A percentile compares a stretch with the other conserved stretches of the same genome.
Conservation (phyloP, 345 rosid species). For the Rhodomyrtus tomentosa region DNA sequence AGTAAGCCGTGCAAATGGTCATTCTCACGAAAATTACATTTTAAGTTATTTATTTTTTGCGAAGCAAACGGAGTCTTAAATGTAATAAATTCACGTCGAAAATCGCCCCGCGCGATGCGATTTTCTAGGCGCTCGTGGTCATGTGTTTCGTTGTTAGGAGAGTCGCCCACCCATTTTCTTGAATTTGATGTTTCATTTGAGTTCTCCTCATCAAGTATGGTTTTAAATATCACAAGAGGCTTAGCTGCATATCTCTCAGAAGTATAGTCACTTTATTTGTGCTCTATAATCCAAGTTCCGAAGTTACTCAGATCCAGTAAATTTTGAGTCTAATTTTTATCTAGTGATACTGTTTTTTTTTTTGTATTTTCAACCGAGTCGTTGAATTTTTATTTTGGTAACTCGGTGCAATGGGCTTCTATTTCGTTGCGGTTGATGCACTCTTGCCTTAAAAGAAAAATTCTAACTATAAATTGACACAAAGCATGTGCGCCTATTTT, state of each 20-base stretch:
- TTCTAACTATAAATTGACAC: too few relatives aligned
- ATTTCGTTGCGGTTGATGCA: too few relatives aligned
- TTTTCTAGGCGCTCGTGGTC: not conserved
- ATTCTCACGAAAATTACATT: too few relatives aligned
- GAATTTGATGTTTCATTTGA: not conserved
- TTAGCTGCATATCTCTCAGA: not conserved
- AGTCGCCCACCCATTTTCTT: not conserved
- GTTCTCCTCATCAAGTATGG: not conserved
- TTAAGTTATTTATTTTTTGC: too few relatives aligned
- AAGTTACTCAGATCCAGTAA: too few relatives aligned
- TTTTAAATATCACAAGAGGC: not conserved
- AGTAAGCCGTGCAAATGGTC: too few relatives aligned
- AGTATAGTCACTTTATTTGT: not conserved
- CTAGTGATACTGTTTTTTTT: not conserved
- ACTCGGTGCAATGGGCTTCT: not conserved
- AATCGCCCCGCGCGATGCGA: too few relatives aligned
- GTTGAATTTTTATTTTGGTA: not conserved
- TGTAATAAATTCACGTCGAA: too few relatives aligned
- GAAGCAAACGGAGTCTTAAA: too few relatives aligned
- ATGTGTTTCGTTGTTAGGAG: not conserved
- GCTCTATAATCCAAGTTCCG: not conserved
- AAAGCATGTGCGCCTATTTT: too few relatives aligned
- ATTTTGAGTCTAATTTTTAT: too few relatives aligned
- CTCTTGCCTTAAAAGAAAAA: too few relatives aligned
- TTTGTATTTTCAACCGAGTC: not conserved